Evolutionary conservation across 2,329 filamentous ascomycete species (phyloP), one percentile per base, ranked within the genome.

Genomic region (Coniochaeta sp.): DNA sequence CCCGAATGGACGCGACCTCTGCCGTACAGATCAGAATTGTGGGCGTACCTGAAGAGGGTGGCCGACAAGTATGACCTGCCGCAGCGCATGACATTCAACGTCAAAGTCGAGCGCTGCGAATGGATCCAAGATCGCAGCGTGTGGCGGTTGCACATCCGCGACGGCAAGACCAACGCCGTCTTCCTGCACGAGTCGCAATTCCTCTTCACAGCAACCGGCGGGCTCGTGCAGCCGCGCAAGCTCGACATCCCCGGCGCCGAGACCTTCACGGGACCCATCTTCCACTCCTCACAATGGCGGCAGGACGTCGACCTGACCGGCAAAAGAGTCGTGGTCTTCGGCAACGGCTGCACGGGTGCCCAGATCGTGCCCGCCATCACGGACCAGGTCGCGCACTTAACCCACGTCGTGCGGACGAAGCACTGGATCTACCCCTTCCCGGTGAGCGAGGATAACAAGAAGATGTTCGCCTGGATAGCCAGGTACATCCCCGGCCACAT

Each of bases 1-100:
- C 77, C 77, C 0, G 67, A 80, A 54, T 87, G 83, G 83, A 74
- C 71, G 0, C 72, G 79, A 35, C 70, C 80, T 33, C 77, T 83
- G 58, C 76, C 82, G 0, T 71, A 75, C 38, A 75, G 75, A 1
- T 57, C 64, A 2, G 83, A 87, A 58, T 79, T 87, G 20, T 67
- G 70, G 49, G 65, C 69, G 1, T 87, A 87, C 56, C 75, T 82
- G 65, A 66, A 77, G 51, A 54, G 61, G 0, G 68, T 85, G 0
- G 80, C 82, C 0, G 63, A 67, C 4, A 70, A 72, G 53, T 76
- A 73, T 57, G 64, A 67, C 38, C 61, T 77, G 6, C 46, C 58
- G 32, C 55, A 61, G 5, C 68, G 69, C 48, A 72, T 75, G 61
- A 57, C 57, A 1, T 72, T 74, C 49, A 58, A 63, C n/a, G 59